Evolutionary conservation across 768 basidiomycete genomes (phyloP), one percentile per base, ranked within the genome.

Genomic region (Calvatia gigantea): DNA sequence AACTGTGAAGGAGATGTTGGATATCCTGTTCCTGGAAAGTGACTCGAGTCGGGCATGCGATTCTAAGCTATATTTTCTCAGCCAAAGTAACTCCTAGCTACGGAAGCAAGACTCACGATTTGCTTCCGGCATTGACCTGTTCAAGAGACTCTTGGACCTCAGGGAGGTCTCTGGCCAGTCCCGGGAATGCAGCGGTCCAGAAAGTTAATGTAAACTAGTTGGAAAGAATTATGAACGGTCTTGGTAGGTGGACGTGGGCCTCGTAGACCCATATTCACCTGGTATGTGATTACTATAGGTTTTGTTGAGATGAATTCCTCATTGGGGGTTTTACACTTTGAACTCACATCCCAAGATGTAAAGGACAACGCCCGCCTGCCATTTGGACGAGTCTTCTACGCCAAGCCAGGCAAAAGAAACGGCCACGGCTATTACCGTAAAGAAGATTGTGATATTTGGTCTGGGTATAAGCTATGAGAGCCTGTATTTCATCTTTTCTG

Each of bases 151-250:
- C 66, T 58, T 79, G 75, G n/a, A 91, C 81, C 61, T 88, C 83
- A 0, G 86, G 84, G 25, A 89, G 76, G 65, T 90, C 80, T 7
- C 82, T 77, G 21, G 85, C 84, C 14, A 91, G 74, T 15, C 86
- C 88, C 0, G 89, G 87, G 65, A 91, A 90, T 11, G 89, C 89
- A 11, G 89, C 89, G 0, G 86, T 87, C 88, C 87, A 91, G 68
- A 91, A 91, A 0, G 89, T 90, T 52, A 90, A 67, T 28, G 85
- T 73, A 53, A 86, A 81, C 82, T 87, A 54, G 46, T 11, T 32
- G 8, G 49, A 35, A 35, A 15, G 25, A 53, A 4, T 50, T 2
- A 17, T 12, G 3, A 21, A 42, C 8, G 7, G 9, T 37, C 7
- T 8, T 42, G 11, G n/a, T n/a, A n/a, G n/a, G n/a, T 42, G 14